Conservation (phyloP, 2,329 filamentous ascomycete genomes). For the Leptographium radiaticola region DNA sequence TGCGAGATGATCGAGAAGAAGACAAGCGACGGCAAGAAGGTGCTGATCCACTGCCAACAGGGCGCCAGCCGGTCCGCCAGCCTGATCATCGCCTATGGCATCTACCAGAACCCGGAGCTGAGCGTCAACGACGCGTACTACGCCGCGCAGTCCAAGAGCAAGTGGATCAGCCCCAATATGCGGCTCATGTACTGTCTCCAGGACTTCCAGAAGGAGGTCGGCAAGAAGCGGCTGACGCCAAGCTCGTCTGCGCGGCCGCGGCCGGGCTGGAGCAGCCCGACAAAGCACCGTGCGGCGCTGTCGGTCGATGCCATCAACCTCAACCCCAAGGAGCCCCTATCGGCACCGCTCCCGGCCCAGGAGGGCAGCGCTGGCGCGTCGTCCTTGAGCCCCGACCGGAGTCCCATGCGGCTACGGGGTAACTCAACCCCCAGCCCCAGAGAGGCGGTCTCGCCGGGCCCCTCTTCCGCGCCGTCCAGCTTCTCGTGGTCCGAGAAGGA, state of each 20-base stretch:
- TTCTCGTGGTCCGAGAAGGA: conserved; percentile 44
- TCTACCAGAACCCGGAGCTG: conserved; percentile 64
- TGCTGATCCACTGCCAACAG: conserved; percentile 76
- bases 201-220: conserved; percentile 58
- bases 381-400: conserved; percentile 21
- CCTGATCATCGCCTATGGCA: conserved; percentile 72
- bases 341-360: conserved; percentile 46
- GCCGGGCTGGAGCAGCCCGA: conserved; percentile 36
- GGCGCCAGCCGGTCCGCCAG: conserved; percentile 76
- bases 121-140: conserved; percentile 77
- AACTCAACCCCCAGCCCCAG: conserved; percentile 36
- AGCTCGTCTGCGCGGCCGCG: conserved; percentile 35
- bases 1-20: conserved; percentile 65
- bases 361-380: conserved; percentile 21
- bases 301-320: conserved; percentile 45
- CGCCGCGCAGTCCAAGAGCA: conserved; percentile 65
- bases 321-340: conserved; percentile 41
- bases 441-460: conserved; percentile 43
- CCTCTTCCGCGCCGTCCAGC: conserved; percentile 53
- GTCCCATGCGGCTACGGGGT: conserved; percentile 33
- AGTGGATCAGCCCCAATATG: conserved; percentile 88
- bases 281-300: conserved; percentile 46
- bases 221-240: conserved; percentile 33
- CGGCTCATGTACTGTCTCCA: conserved; percentile 81
- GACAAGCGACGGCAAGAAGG: conserved; percentile 60